Percentiles rank a stretch among this genome's conserved stretches.
These are phyloP conservation scores for Talaromyces adpressus DNA, from an alignment of 495 filamentous ascomycete species.

Conservation along the genomic window DNA sequence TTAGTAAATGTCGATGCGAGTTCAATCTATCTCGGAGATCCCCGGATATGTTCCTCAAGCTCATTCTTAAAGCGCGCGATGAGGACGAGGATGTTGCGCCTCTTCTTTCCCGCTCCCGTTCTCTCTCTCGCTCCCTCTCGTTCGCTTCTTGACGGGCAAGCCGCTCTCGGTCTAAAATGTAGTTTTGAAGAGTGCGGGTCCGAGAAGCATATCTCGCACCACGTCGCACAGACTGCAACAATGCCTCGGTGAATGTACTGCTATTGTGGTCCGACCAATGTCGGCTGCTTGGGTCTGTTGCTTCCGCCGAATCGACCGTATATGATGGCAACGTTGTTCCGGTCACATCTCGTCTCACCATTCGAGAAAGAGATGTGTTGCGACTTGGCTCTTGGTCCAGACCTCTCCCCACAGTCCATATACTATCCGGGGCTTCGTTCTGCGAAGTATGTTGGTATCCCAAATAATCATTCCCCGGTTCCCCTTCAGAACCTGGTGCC, in stretches of 20 bases:
- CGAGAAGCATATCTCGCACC: constrained; percentile 36
- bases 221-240: constrained; percentile 43
- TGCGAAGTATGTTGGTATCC: constrained; percentile 27
- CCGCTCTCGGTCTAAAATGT: constrained; percentile 36
- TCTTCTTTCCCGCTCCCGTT: constrained; percentile 7
- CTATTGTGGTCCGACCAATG: constrained; percentile 15
- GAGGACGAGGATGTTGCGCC: constrained; percentile 4
- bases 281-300: constrained; percentile 8
- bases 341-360: constrained; percentile 19
- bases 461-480: constrained; percentile 33
- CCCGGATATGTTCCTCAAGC: constrained; percentile 21
- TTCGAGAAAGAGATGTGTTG: constrained; percentile 18
- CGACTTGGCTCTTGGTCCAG: constrained; percentile 16
- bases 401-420: constrained; percentile 22
- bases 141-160: constrained; percentile 21
- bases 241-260: constrained; percentile 33
- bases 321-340: constrained; percentile 12
- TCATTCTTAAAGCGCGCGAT: constrained; percentile 5
- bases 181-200: constrained; percentile 38
- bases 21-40: constrained; percentile 41
- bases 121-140: constrained; percentile 22
- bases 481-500: constrained; percentile 50
- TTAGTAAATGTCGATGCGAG: constrained; percentile 43
- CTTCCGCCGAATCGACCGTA: constrained; percentile 16
- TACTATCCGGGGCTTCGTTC: constrained; percentile 9